These are phyloP conservation scores for Cladosporium sp. DNA, from an alignment of 2,329 filamentous ascomycete genomes.

Conservation along the genomic window DNA sequence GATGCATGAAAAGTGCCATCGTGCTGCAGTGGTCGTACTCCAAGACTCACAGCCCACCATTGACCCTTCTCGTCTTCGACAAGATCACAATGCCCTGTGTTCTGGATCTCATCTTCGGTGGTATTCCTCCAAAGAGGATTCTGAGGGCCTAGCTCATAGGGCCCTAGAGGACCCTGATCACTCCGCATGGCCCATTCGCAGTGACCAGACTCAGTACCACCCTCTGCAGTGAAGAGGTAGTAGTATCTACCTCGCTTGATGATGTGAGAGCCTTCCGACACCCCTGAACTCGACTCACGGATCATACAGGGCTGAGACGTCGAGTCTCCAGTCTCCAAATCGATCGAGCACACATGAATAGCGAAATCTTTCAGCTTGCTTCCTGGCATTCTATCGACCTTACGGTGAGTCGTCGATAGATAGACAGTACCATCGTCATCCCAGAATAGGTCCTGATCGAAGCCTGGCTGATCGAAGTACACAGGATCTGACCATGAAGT, in stretches of 20 bases:
- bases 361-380: slow-evolving; percentile 50
- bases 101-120: slow-evolving; percentile 45
- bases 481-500: slow-evolving; percentile 50
- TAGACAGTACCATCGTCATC: slow-evolving; percentile 49
- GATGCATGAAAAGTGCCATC: neutral
- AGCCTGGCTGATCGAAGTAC: slow-evolving; percentile 44
- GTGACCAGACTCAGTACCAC: slow-evolving; percentile 57
- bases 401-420: slow-evolving; percentile 38
- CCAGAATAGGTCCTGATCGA: slow-evolving; percentile 42
- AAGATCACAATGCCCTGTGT: slow-evolving; percentile 49
- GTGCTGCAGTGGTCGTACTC: slow-evolving; percentile 38
- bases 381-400: slow-evolving; percentile 19
- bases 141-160: slow-evolving; percentile 55
- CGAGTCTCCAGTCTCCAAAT: slow-evolving; percentile 40
- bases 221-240: slow-evolving; percentile 52
- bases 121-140: slow-evolving; percentile 55
- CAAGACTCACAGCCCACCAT: slow-evolving; percentile 50
- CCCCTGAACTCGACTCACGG: slow-evolving; percentile 45
- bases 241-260: slow-evolving; percentile 57
- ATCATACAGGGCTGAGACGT: slow-evolving; percentile 35
- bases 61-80: slow-evolving; percentile 42
- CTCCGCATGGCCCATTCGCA: slow-evolving; percentile 56
- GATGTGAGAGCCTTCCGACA: slow-evolving; percentile 49
- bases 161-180: slow-evolving; percentile 53
- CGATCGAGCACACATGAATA: slow-evolving; percentile 45